phyloP scores from a whole-genome alignment of 169 alveolate genomes.

The Theileria orientalis region DNA sequence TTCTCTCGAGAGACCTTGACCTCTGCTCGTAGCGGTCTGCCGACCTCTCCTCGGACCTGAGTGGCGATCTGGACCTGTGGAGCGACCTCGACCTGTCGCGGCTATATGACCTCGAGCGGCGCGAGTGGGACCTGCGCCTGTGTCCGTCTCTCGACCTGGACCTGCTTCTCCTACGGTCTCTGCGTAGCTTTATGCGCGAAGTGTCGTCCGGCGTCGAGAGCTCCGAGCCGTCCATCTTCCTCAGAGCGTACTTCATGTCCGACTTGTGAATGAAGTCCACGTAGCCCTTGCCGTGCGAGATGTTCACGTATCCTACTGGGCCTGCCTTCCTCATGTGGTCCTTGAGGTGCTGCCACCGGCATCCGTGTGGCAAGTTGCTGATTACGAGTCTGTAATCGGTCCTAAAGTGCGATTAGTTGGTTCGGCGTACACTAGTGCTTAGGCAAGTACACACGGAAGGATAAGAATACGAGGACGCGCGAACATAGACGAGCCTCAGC shows the following conservation, averaged over 20 bases:
- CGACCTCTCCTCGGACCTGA: background rate
- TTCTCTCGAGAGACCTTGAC: background rate
- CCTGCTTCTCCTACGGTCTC: slow-evolving; percentile 16
- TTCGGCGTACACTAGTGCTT: background rate
- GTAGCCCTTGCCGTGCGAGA: slow-evolving; percentile 71
- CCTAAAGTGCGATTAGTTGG: slow-evolving; percentile 36
- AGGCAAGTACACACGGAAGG: background rate
- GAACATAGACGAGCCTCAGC: background rate
- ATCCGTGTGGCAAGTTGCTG: slow-evolving; percentile 74
- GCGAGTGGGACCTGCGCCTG: slow-evolving; percentile 13
- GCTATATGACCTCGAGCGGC: background rate
- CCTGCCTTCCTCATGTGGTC: slow-evolving; percentile 81
- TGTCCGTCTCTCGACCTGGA: slow-evolving; percentile 19
- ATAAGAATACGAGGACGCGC: background rate
- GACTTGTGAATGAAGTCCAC: slow-evolving; percentile 69
- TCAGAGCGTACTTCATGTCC: slow-evolving; percentile 74
- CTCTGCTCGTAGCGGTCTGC: background rate
- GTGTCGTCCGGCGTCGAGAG: slow-evolving; percentile 42
- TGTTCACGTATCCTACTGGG: slow-evolving; percentile 79
- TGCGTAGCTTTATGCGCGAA: slow-evolving; percentile 9
- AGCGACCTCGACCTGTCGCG: slow-evolving; percentile 6
- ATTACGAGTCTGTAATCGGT: slow-evolving; percentile 75
- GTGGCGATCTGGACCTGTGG: slow-evolving; percentile 6
- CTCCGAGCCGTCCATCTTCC: slow-evolving; percentile 73
- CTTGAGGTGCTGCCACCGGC: slow-evolving; percentile 82